These are phyloP conservation scores for Didymella pomorum DNA, from an alignment of 2,329 filamentous ascomycete genomes.

Conservation along the genomic window DNA sequence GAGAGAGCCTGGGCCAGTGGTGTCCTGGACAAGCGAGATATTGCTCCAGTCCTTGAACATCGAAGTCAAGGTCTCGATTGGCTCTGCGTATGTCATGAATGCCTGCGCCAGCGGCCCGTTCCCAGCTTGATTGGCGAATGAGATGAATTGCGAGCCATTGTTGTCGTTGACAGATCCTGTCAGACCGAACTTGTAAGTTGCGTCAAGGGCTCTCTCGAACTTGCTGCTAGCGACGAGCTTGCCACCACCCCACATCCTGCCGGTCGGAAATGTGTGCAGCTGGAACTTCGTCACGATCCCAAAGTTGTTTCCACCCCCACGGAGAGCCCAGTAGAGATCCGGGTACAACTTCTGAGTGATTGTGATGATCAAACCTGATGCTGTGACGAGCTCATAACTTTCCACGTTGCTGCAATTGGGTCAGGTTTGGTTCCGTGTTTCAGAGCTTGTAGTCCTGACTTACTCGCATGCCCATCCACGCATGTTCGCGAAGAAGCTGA, in stretches of 20 bases:
- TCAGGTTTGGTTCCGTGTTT: conserved; percentile 1
- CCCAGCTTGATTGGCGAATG: background rate
- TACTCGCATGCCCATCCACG: conserved; percentile 4
- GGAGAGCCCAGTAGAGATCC: conserved; percentile 51
- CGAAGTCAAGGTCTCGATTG: background rate
- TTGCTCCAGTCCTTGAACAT: background rate
- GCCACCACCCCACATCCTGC: conserved; percentile 31
- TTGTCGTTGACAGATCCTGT: background rate
- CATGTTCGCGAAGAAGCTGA: background rate
- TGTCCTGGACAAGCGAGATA: background rate
- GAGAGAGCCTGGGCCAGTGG: background rate
- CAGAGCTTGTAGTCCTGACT: background rate
- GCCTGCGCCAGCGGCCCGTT: background rate
- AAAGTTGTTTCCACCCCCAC: conserved; percentile 44
- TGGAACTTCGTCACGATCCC: conserved; percentile 43
- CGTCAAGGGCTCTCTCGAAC: background rate
- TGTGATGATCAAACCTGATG: conserved; percentile 33
- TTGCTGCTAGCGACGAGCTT: background rate
- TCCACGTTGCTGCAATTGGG: conserved; percentile 40
- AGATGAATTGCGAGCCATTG: conserved; percentile 4
- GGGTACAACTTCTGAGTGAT: conserved; percentile 29
- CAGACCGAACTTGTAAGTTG: background rate
- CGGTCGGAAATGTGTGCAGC: conserved; percentile 25
- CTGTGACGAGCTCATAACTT: conserved; percentile 41
- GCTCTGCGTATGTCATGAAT: background rate